Percentiles rank a stretch among this genome's conserved stretches.
Conservation (phyloP, 768 basidiomycete species). For the Lentinula raphanica region DNA sequence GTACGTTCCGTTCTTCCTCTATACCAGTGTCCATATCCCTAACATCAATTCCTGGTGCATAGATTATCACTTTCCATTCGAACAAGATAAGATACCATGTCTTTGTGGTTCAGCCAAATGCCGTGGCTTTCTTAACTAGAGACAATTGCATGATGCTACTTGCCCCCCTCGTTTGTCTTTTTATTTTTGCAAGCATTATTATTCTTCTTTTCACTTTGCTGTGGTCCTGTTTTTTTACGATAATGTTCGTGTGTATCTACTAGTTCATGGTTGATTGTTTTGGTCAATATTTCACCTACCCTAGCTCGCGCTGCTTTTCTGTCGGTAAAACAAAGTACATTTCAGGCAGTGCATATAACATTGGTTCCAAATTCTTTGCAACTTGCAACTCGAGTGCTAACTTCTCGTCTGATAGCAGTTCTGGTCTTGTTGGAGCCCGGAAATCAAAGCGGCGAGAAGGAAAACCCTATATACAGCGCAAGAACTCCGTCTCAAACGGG, state of each 20-base stretch:
- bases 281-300: background rate
- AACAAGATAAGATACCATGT: conserved; percentile 96
- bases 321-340: no score
- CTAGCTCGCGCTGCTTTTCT: background rate
- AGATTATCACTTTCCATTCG: conserved; percentile 99
- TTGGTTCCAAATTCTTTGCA: no score
- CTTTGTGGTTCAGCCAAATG: conserved; percentile 87
- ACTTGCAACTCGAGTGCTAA: no score
- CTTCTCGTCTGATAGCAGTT: no score
- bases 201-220: background rate
- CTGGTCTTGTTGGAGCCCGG: no score
- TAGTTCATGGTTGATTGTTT: background rate
- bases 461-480: no score
- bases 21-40: background rate
- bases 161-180: background rate
- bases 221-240: background rate
- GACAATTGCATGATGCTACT: background rate
- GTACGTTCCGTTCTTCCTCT: conserved; percentile 35
- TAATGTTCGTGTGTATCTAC: conserved; percentile 10
- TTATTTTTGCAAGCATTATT: background rate
- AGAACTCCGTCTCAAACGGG: no score
- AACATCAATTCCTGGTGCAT: conserved; percentile 4
- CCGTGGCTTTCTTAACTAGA: conserved; percentile 92
- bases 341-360: no score
- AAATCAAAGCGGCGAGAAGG: no score